Evolutionary conservation across 2,329 filamentous ascomycete genomes (phyloP).

Genomic region (Fusarium sacchari): DNA sequence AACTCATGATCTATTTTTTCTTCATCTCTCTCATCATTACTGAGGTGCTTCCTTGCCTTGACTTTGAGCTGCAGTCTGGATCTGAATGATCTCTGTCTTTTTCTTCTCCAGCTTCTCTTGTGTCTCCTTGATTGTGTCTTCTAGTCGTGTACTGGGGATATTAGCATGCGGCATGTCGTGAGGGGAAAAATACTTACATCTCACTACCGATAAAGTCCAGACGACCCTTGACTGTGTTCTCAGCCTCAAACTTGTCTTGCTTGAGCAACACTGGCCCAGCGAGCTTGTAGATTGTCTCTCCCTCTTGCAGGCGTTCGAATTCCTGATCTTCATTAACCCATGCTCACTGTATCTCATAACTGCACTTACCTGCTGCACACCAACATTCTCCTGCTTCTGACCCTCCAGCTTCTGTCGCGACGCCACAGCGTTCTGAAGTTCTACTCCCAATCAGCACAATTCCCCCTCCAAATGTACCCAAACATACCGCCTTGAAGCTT

Average conservation of each 20-base stretch:
- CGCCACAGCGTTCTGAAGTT: slow-evolving; percentile 79
- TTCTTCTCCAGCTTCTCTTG: slow-evolving; percentile 68
- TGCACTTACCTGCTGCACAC: slow-evolving; percentile 77
- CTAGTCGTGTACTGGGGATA: slow-evolving; percentile 51
- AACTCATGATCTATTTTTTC: slow-evolving; percentile 43
- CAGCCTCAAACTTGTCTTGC: slow-evolving; percentile 91
- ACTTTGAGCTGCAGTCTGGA: slow-evolving; percentile 54
- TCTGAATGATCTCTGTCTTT: slow-evolving; percentile 68
- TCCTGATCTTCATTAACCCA: slow-evolving; percentile 64
- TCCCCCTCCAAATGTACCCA: background rate
- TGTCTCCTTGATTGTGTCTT: slow-evolving; percentile 64
- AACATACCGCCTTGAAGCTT: slow-evolving; percentile 81
- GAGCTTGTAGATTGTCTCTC: slow-evolving; percentile 94
- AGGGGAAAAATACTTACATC: slow-evolving; percentile 71
- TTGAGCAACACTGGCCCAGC: slow-evolving; percentile 92
- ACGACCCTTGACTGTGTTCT: slow-evolving; percentile 88
- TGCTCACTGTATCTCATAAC: background rate
- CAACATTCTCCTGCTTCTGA: slow-evolving; percentile 91
- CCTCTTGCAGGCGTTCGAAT: slow-evolving; percentile 80
- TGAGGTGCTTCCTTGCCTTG: slow-evolving; percentile 45
- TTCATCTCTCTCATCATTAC: slow-evolving; percentile 16
- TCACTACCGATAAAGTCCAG: slow-evolving; percentile 94
- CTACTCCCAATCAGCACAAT: slow-evolving; percentile 57
- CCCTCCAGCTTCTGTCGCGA: slow-evolving; percentile 92
- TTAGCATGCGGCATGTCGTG: slow-evolving; percentile 13